Conservation (phyloP, 768 basidiomycete genomes). For the Aureoboletus auriporus region DNA sequence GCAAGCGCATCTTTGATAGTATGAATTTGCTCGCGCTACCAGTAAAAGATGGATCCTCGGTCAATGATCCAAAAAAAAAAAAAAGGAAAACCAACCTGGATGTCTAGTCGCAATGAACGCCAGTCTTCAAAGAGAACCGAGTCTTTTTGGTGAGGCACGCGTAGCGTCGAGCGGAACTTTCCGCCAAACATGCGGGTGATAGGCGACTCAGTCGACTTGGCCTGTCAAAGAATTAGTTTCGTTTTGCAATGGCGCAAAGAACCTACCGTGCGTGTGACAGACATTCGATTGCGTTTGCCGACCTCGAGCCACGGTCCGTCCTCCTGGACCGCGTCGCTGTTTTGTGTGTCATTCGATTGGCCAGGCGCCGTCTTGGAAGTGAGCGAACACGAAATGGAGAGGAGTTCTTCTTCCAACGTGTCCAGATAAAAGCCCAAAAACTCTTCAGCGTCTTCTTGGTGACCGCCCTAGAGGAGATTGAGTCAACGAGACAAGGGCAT, state of each 20-base stretch:
- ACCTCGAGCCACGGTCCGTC: slow-evolving; percentile 91
- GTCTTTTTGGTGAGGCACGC: slow-evolving; percentile 79
- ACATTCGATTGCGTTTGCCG: slow-evolving; percentile 78
- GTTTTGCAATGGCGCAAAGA: slow-evolving; percentile 1
- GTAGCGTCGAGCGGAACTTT: slow-evolving; percentile 80
- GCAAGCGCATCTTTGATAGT: slow-evolving; percentile 81
- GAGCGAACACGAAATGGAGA: slow-evolving; percentile 57
- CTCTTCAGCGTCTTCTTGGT: slow-evolving; percentile 98
- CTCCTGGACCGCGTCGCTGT: slow-evolving; percentile 30
- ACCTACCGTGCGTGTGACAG: slow-evolving; percentile 76
- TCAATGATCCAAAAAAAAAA: no score
- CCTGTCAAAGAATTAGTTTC: slow-evolving; percentile 36
- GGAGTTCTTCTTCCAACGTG: slow-evolving; percentile 88
- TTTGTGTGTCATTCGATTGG: slow-evolving; percentile 10
- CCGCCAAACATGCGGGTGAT: slow-evolving; percentile 93
- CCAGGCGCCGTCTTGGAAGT: slow-evolving; percentile 34
- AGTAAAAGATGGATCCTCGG: not conserved
- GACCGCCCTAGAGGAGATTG: slow-evolving; percentile 57
- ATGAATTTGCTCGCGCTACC: slow-evolving; percentile 65
- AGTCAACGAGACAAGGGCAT: not conserved
- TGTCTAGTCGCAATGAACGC: slow-evolving; percentile 84
- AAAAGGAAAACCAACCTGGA: slow-evolving; percentile 50
- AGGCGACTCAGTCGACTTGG: slow-evolving; percentile 77
- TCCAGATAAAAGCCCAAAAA: slow-evolving; percentile 98
- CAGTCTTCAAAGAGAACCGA: slow-evolving; percentile 90